Evolutionary conservation across 441 rosid genomes (phyloP).

Genomic region (Syzygium syzygioides): DNA sequence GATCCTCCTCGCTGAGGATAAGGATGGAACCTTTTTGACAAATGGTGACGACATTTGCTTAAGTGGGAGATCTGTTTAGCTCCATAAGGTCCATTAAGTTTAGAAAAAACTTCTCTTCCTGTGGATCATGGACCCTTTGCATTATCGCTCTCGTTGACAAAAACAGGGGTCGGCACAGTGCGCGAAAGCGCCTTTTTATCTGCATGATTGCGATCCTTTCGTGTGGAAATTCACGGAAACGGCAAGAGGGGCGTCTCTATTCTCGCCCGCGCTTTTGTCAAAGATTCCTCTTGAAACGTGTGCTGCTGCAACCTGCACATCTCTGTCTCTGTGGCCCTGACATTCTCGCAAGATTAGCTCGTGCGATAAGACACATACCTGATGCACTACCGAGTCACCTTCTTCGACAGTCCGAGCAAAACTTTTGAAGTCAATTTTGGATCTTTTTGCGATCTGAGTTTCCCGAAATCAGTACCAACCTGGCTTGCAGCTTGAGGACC

Average conservation of each 20-base stretch:
- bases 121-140: not conserved
- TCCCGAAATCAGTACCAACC: not conserved
- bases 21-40: not conserved
- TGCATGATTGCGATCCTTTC: not conserved
- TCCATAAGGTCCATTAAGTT: not conserved
- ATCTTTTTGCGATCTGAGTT: not conserved
- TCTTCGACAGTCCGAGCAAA: not conserved
- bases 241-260: not conserved
- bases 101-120: not conserved
- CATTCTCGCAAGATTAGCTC: slow-evolving; percentile 11
- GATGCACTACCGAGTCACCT: not conserved
- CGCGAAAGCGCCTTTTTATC: not conserved
- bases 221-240: not conserved
- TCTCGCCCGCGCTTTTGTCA: not conserved
- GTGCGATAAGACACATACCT: slow-evolving; percentile 40
- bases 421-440: not conserved
- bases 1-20: not conserved
- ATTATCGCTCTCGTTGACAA: not conserved
- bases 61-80: not conserved
- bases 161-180: not conserved
- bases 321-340: slow-evolving; percentile 8
- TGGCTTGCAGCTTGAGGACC: not conserved
- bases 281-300: slow-evolving; percentile 36
- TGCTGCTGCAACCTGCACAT: not conserved
- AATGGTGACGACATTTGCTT: not conserved